Percentiles rank a stretch among this genome's conserved stretches.
Conservation (phyloP, 1,139 yeast species). For the Lodderomyces jiufengensis region DNA sequence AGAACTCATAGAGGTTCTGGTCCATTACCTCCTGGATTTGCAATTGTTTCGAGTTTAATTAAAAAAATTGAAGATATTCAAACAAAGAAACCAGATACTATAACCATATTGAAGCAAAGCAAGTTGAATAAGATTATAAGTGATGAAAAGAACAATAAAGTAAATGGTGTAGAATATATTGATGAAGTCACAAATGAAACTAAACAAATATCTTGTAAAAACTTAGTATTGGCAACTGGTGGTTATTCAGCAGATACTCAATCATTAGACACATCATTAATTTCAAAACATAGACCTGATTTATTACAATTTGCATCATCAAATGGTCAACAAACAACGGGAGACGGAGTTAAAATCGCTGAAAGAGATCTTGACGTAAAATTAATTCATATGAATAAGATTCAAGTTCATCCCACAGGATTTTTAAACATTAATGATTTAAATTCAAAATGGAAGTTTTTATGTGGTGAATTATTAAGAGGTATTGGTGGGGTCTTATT, state of each 20-base stretch:
- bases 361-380: conserved; percentile 28
- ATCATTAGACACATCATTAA: conserved; percentile 16
- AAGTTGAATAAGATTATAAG: conserved; percentile 18
- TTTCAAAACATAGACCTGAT: conserved; percentile 33
- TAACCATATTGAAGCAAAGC: conserved; percentile 22
- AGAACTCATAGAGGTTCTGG: conserved; percentile 37
- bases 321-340: conserved; percentile 33
- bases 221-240: conserved; percentile 37
- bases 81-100: conserved; percentile 13
- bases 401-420: conserved; percentile 42
- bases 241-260: conserved; percentile 34
- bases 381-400: conserved; percentile 34
- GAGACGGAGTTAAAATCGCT: conserved; percentile 38
- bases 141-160: conserved; percentile 10
- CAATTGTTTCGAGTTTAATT: conserved; percentile 27
- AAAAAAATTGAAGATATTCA: conserved; percentile 17
- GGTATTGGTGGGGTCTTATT: conserved; percentile 39
- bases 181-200: conserved; percentile 6
- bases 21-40: conserved; percentile 35
- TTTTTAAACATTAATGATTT: conserved; percentile 23
- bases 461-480: conserved; percentile 37
- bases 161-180: conserved; percentile 23
- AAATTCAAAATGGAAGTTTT: conserved; percentile 25
- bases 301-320: conserved; percentile 31
- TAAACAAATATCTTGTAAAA: conserved; percentile 12